These are phyloP conservation scores for Ceriops zippeliana DNA, from an alignment of 345 rosid species.

Conservation along the genomic window DNA sequence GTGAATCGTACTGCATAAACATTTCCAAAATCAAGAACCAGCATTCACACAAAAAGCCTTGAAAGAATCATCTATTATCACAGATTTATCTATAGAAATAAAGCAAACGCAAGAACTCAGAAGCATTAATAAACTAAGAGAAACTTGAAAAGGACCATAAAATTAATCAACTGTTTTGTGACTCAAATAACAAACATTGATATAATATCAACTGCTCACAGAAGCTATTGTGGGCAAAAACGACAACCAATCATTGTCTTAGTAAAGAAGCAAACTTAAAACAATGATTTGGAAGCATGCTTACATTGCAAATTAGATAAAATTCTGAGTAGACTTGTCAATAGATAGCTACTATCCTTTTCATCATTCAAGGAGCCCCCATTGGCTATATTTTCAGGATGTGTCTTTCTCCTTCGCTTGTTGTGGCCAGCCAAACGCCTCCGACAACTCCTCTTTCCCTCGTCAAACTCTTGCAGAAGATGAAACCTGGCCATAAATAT, in stretches of 20 bases:
- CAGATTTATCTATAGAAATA: too few relatives aligned
- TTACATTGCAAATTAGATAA: conserved; percentile 85
- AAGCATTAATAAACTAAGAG: too few relatives aligned
- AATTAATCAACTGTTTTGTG: not conserved
- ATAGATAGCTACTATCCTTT: conserved; percentile 67
- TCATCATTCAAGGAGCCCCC: conserved; percentile 62
- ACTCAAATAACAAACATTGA: conserved; percentile 3
- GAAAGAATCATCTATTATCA: too few relatives aligned
- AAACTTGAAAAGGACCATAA: too few relatives aligned
- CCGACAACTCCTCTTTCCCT: conserved; percentile 97
- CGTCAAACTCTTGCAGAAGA: conserved; percentile 94
- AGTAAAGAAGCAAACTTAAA: conserved; percentile 12
- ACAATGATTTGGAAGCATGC: conserved; percentile 18
- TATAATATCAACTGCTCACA: not conserved
- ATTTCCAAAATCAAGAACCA: too few relatives aligned
- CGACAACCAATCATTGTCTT: not conserved
- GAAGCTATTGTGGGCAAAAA: conserved; percentile 3
- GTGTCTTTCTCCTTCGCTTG: conserved; percentile 93
- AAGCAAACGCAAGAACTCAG: too few relatives aligned
- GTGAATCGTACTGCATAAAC: too few relatives aligned
- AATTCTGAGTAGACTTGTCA: conserved; percentile 79
- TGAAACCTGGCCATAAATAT: conserved; percentile 64
- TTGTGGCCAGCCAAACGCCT: conserved; percentile 99
- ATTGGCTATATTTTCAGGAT: conserved; percentile 57
- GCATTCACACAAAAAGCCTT: too few relatives aligned